Base-by-base conservation (phyloP, 2,329 filamentous ascomycete species). In the Fusarium neocosmosporiellum region DNA sequence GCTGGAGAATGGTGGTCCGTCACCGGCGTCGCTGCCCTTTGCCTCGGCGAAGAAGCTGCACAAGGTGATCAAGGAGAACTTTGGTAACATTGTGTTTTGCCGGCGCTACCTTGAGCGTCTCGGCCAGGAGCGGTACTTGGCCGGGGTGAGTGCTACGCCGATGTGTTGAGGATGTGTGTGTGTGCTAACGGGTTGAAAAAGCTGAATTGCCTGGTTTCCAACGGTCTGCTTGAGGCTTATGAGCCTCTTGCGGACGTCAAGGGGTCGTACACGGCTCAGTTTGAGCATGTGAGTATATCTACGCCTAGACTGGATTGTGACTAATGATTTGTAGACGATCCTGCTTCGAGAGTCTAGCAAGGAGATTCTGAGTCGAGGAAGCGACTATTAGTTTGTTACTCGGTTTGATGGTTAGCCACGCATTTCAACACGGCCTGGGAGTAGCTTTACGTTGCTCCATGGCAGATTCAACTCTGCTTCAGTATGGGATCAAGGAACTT, bases 251-350 rank as follows among this genome's bases (percentile, higher is more conserved):
- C 85, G 36, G 90, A 92, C 71, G 78, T 88, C 46, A 83, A 86
- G 70, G 90, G 89, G 2, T 91, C 89, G 2, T 91, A 91, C 76
- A 86, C 88, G 7, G 90, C 90, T 11, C 90, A 92, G 73, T 92
- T 89, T 77, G 90, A 92, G 81, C 90, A 87, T 78, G 83, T 85
- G 75, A 62, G 70, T 74, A 14, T 29, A 67, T 22, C 2, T 33
- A 3, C 7, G 10, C 6, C 14, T 0, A 13, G 2, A 11, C 2
- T 16, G 31, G 10, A 14, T 11, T 3, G 18, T 5, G 31, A 11
- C 68, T 76, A 37, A 77, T 13, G 7, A 14, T 16, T 20, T 5
- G 1, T 65, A 88, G 86, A 88, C 87, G 0, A 81, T 88, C 55
- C 65, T 88, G 34, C 77, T 88, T 29, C 81, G 84, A 18, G 81